These are phyloP conservation scores for Penicillium arizonense DNA, from an alignment of 495 filamentous ascomycete genomes.

Conservation along the genomic window DNA sequence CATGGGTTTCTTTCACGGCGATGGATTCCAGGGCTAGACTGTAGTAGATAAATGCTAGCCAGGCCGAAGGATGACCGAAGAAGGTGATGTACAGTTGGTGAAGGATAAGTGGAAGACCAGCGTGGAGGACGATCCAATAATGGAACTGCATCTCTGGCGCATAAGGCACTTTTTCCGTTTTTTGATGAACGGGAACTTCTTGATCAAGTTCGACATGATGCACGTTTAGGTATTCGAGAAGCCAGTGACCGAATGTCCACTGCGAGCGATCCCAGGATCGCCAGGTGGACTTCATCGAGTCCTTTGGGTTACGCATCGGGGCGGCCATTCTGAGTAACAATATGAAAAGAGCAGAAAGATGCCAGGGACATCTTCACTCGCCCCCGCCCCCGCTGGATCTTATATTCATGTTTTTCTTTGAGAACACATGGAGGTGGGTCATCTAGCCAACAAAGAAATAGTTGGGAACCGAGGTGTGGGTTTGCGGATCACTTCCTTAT, in stretches of 20 bases:
- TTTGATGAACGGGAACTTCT: conserved; percentile 29
- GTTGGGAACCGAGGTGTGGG: not conserved
- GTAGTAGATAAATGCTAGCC: conserved; percentile 27
- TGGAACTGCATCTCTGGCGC: conserved; percentile 24
- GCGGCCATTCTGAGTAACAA: conserved; percentile 2
- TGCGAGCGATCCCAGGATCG: conserved; percentile 18
- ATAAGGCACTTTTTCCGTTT: conserved; percentile 32
- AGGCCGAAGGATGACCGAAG: conserved; percentile 19
- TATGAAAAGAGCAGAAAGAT: not conserved
- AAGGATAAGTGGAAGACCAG: conserved; percentile 21
- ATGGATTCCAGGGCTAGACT: conserved; percentile 6
- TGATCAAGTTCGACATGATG: conserved; percentile 24
- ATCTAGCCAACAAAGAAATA: not conserved
- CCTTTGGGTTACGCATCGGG: conserved; percentile 21
- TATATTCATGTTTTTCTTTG: not conserved
- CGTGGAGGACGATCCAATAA: conserved; percentile 30
- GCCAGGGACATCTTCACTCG: not conserved
- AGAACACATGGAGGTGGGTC: not conserved
- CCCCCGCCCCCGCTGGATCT: not conserved
- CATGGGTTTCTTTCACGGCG: conserved; percentile 1
- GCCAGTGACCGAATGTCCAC: conserved; percentile 22
- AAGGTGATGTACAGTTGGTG: conserved; percentile 29
- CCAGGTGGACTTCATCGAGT: conserved; percentile 40
- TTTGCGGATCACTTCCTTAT: not conserved
- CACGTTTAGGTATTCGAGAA: conserved; percentile 20